These are phyloP conservation scores for Fragaria ananassa DNA, from an alignment of 306 rosid species.

Conservation along the genomic window DNA sequence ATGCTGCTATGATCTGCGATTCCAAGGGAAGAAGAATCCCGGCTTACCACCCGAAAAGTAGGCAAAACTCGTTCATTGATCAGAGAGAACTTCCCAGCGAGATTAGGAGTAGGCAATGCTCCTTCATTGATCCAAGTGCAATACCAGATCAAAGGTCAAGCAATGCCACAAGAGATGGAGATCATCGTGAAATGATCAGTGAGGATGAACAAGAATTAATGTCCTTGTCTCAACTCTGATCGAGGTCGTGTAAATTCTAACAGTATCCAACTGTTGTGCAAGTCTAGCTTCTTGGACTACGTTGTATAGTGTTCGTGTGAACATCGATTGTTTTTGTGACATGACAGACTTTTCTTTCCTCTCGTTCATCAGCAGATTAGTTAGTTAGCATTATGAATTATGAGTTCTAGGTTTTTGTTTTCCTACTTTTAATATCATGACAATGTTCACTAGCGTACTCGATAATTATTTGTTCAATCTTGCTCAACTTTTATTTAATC, in stretches of 20 bases:
- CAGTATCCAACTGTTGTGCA: neutral
- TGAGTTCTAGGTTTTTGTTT: neutral
- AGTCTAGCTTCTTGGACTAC: neutral
- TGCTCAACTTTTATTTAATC: neutral
- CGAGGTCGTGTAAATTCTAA: neutral
- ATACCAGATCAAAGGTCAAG: neutral
- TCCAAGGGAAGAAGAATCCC: conserved; percentile 60
- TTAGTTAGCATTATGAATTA: neutral
- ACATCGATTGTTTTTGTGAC: neutral
- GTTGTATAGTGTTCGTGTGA: neutral
- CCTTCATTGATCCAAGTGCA: conserved; percentile 14
- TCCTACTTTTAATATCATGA: neutral
- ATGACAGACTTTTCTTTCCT: neutral
- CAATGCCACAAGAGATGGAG: neutral
- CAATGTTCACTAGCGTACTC: neutral
- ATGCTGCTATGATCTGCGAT: conserved; percentile 45
- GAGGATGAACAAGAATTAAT: neutral
- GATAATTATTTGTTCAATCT: neutral
- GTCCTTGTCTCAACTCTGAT: conserved; percentile 1
- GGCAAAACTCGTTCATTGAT: conserved; percentile 40
- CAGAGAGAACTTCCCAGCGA: conserved; percentile 23
- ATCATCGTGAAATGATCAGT: neutral
- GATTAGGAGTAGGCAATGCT: conserved; percentile 27
- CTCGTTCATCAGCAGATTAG: neutral
- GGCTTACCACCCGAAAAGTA: conserved; percentile 55